Conservation (phyloP, 2,329 filamentous ascomycete species). For the Fusarium lyarnte region DNA sequence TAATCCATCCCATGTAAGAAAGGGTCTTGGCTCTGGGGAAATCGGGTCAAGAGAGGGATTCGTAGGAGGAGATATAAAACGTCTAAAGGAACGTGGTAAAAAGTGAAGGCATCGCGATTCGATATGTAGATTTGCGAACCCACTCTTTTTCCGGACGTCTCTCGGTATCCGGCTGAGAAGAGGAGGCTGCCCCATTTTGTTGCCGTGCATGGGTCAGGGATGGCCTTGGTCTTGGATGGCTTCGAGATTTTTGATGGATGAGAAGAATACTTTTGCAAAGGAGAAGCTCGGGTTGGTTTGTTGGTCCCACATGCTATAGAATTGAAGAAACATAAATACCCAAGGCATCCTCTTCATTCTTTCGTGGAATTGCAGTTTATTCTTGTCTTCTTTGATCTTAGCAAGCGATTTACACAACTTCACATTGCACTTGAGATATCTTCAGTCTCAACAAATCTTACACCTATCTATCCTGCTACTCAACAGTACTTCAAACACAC, state of each 20-base stretch:
- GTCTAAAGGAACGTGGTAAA: slow-evolving; percentile 19
- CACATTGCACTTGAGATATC: not conserved
- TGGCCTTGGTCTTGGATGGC: slow-evolving; percentile 12
- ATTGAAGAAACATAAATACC: slow-evolving; percentile 39
- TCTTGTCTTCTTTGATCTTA: slow-evolving; percentile 6
- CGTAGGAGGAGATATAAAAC: slow-evolving; percentile 18
- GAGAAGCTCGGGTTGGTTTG: slow-evolving; percentile 16
- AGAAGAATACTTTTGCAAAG: not conserved
- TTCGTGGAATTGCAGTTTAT: not conserved
- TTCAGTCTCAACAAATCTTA: not conserved
- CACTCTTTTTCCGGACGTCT: slow-evolving; percentile 41
- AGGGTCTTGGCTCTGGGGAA: slow-evolving; percentile 30
- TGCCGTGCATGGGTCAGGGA: not conserved
- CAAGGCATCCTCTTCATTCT: slow-evolving; percentile 14
- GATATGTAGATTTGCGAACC: slow-evolving; percentile 7
- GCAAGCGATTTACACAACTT: not conserved
- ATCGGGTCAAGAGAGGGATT: not conserved
- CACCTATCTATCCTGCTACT: not conserved
- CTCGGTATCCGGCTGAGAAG: slow-evolving; percentile 32
- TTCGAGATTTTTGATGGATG: slow-evolving; percentile 2
- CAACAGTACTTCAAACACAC: not conserved
- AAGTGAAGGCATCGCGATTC: slow-evolving; percentile 28
- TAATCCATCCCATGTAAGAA: slow-evolving; percentile 34
- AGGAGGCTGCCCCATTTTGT: not conserved
- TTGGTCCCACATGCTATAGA: slow-evolving; percentile 28